Conservation (phyloP, 345 rosid species). For the Gossypium thurberi region DNA sequence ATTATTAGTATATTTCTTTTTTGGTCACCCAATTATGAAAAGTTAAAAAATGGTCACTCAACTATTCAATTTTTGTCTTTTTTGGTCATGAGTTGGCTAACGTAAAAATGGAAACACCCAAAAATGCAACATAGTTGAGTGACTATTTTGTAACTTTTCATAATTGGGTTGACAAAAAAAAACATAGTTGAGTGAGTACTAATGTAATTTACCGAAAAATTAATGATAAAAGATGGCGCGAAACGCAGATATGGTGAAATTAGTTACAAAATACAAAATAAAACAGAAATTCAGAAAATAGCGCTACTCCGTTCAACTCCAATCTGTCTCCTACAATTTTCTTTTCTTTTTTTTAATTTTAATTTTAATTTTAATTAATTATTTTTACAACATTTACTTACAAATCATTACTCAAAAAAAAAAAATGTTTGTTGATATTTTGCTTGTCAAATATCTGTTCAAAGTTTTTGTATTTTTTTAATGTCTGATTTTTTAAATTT, state of each 20-base stretch:
- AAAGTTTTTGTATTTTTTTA: background rate
- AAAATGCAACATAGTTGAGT: too few species aligned
- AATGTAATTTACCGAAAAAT: too few species aligned
- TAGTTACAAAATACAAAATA: conserved; percentile 21
- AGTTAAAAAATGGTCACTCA: too few species aligned
- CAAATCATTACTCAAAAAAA: background rate
- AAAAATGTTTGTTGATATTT: background rate
- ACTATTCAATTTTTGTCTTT: too few species aligned
- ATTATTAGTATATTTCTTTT: too few species aligned
- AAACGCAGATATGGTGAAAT: conserved; percentile 26
- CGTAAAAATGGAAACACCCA: too few species aligned
- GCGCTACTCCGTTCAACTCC: conserved; percentile 33
- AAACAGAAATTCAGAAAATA: conserved; percentile 29
- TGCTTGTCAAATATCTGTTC: background rate
- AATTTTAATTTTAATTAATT: conserved; percentile 3
- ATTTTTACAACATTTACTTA: background rate
- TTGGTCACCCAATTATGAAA: too few species aligned
- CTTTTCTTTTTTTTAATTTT: background rate
- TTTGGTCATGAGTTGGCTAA: too few species aligned
- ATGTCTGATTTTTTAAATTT: background rate
- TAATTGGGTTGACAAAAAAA: too few species aligned
- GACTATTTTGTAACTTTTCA: too few species aligned
- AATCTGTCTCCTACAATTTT: background rate
- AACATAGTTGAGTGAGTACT: conserved; percentile 11
- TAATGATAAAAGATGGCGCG: conserved; percentile 27